These are phyloP conservation scores for Emericellopsis atlantica DNA, from an alignment of 2,329 filamentous ascomycete species.

Conservation along the genomic window DNA sequence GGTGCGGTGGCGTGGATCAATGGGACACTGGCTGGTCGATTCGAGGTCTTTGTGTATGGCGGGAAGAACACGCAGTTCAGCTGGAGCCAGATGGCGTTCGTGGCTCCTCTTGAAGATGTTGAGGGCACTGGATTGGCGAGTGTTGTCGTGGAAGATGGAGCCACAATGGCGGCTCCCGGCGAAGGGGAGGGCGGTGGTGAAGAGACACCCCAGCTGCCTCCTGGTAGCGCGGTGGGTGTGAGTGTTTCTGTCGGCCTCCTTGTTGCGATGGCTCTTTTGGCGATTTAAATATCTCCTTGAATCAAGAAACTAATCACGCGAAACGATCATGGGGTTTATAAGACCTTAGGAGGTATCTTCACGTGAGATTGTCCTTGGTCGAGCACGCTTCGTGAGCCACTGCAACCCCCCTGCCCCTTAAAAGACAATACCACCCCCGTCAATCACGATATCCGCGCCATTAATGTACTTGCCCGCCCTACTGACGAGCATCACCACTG, in stretches of 20 bases:
- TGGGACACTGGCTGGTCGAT: constrained; percentile 30
- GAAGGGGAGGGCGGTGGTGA: neutral
- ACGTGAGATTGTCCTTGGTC: too few relatives aligned
- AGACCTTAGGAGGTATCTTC: too few relatives aligned
- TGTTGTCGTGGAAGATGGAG: constrained; percentile 2
- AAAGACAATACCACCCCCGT: constrained; percentile 33
- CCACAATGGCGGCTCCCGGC: neutral
- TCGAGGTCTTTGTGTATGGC: constrained; percentile 41
- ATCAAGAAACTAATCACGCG: too few relatives aligned
- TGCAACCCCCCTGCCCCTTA: neutral
- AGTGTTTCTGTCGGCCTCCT: too few relatives aligned
- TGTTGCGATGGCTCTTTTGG: too few relatives aligned
- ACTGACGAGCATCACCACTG: constrained; percentile 47
- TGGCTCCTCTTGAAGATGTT: constrained; percentile 28
- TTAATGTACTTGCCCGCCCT: constrained; percentile 55
- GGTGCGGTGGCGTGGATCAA: constrained; percentile 36
- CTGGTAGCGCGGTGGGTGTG: neutral
- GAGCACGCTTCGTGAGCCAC: too few relatives aligned
- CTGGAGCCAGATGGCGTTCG: constrained; percentile 45
- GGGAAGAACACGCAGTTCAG: constrained; percentile 36
- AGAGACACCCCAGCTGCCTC: neutral
- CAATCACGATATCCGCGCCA: constrained; percentile 52
- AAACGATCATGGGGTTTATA: too few relatives aligned
- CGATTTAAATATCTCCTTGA: too few relatives aligned
- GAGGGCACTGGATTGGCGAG: constrained; percentile 1